Conservation (phyloP, 1,284 basidiomycete genomes). For the Uromyces viciae-fabae region DNA sequence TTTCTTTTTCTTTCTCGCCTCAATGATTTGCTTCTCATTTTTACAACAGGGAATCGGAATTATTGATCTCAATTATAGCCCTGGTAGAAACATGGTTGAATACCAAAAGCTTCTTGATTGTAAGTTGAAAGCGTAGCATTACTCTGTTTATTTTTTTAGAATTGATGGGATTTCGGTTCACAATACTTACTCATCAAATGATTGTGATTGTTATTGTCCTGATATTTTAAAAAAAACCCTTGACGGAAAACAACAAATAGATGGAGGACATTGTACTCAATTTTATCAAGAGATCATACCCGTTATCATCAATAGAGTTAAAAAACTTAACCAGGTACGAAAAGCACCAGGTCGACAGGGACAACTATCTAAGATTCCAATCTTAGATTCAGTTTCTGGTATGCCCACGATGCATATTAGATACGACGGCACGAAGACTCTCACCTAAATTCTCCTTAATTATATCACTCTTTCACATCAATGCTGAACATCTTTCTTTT, state of each 20-base stretch:
- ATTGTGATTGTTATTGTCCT: neutral
- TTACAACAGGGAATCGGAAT: neutral
- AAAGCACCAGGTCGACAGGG: constrained; percentile 33
- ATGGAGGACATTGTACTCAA: constrained; percentile 13
- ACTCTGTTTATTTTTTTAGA: neutral
- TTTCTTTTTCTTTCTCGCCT: neutral
- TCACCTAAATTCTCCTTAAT: too few species aligned
- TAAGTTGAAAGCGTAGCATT: neutral
- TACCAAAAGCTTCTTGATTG: constrained; percentile 24
- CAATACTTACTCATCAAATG: neutral
- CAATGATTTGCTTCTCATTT: neutral
- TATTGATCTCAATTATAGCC: constrained; percentile 1
- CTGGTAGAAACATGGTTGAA: neutral
- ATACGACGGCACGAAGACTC: constrained; percentile 23
- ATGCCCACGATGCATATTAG: constrained; percentile 43
- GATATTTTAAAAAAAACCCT: too few species aligned
- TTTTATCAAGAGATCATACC: constrained; percentile 31
- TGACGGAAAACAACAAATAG: neutral
- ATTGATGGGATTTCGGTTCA: neutral
- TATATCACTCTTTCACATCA: too few species aligned
- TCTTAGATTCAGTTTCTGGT: constrained; percentile 12
- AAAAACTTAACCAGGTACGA: constrained; percentile 5
- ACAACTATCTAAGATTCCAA: constrained; percentile 17
- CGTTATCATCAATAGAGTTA: constrained; percentile 32
- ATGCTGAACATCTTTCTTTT: too few species aligned